Percentiles rank a stretch among this genome's conserved stretches.
phyloP scores from a whole-genome alignment of 495 filamentous ascomycete species.

The Lasiosphaeria ovina region DNA sequence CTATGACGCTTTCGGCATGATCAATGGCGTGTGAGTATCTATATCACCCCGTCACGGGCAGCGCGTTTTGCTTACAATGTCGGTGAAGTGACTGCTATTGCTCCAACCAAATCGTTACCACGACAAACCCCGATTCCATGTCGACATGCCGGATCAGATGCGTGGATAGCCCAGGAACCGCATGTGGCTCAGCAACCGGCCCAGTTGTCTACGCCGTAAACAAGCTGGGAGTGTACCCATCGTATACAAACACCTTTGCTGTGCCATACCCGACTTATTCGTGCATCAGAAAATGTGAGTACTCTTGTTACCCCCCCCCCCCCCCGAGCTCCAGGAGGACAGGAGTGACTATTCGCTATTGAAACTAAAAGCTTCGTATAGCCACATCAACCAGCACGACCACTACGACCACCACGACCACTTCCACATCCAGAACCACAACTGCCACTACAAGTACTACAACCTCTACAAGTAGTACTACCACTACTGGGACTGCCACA shows the following conservation, averaged over 20 bases:
- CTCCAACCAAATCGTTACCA: background rate
- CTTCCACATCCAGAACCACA: background rate
- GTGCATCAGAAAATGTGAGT: background rate
- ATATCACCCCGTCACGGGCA: background rate
- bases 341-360: background rate
- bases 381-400: background rate
- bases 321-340: background rate
- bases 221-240: constrained; percentile 2
- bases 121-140: background rate
- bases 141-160: constrained; percentile 10
- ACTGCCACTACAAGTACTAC: background rate
- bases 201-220: constrained; percentile 7
- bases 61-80: background rate
- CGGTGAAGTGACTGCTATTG: constrained; percentile 6
- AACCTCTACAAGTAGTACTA: background rate
- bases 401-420: background rate
- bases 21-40: constrained; percentile 8
- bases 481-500: background rate
- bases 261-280: background rate
- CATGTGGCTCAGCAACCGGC: background rate
- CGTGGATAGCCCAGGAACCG: background rate
- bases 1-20: constrained; percentile 6
- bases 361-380: background rate
- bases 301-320: background rate
- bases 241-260: constrained; percentile 1